Evolutionary conservation across 176 grass and related monocot genomes (phyloP), one percentile per base, ranked within the genome.

Genomic region (Dendrocalamus sinicus): DNA sequence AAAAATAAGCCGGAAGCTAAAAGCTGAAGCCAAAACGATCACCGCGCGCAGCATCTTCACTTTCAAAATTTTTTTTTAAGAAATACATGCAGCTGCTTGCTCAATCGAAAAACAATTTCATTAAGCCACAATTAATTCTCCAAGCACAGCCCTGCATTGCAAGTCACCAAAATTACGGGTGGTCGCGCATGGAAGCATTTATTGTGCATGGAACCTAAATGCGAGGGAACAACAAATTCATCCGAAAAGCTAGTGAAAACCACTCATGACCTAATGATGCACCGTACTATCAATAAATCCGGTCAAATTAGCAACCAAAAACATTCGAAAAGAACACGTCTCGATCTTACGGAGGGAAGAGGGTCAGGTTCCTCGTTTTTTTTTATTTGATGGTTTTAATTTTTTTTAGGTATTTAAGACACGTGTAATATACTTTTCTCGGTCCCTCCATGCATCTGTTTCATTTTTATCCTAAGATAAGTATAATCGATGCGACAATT

Each of bases 341-440:
- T 6, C 4, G 1, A 44, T 47, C 14, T 84, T 72, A 84, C 73
- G 66, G 74, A 73, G 75, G 86, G 70, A 81, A 86, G 10, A 72
- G 12, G 2, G 32, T 35, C 32, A 35, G 32, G 32, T 35, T 35
- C 32, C 32, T 35, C 32, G 3, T 4, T 35, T 35, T 32, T n/a
- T 32, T 35, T 35, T 35, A 35, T 35, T 35, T 35, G 0, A 35
- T 35, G 32, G 0, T 35, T 35, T 35, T 4, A 35, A 35, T 35
- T 35, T 35, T n/a, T 32, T 3, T 35, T 35, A 35, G 32, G 32
- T 35, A 35, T 35, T 35, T 35, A 35, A 4, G 32, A 35, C 3
- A 0, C 32, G 0, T 35, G 0, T 3, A 35, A 35, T 35, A 35
- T 35, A 35, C 32, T 4, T 35, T 35, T 35, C 32, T 3, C 32